Conservation (phyloP, 164 flowering plant genomes). For the Vitis riparia region DNA sequence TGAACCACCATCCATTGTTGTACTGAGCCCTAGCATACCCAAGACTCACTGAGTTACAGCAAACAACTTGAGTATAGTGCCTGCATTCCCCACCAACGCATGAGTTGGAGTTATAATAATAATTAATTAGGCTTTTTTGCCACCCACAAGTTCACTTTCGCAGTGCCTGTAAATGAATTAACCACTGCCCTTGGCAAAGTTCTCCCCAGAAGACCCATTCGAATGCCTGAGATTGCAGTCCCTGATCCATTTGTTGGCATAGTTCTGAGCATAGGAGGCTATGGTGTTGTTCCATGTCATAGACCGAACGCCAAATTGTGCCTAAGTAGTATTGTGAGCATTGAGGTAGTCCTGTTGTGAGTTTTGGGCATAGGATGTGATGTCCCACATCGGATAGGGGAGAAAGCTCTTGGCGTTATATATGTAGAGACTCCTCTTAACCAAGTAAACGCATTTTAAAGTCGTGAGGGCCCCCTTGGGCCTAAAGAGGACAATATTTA, state of each 20-base stretch:
- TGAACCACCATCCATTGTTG: conserved; percentile 19
- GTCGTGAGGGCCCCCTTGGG: too few species aligned
- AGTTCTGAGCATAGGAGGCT: conserved; percentile 23
- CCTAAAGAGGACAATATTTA: too few species aligned
- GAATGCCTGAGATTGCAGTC: conserved; percentile 31
- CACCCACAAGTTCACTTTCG: conserved; percentile 25
- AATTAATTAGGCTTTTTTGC: conserved; percentile 28
- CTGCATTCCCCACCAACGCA: conserved; percentile 32
- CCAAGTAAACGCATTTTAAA: too few species aligned
- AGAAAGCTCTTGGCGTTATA: too few species aligned
- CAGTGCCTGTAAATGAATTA: conserved; percentile 13
- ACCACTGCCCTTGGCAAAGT: conserved; percentile 25
- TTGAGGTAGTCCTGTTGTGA: conserved; percentile 24
- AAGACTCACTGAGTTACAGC: conserved; percentile 26
- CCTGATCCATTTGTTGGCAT: conserved; percentile 5
- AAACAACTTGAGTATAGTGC: conserved; percentile 50
- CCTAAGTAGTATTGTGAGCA: conserved; percentile 47
- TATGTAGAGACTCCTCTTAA: too few species aligned
- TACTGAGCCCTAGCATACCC: conserved; percentile 46
- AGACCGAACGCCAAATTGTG: conserved; percentile 32
- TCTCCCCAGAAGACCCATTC: conserved; percentile 36
- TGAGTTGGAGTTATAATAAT: conserved; percentile 24
- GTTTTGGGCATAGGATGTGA: conserved; percentile 26
- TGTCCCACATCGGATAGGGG: too few species aligned
- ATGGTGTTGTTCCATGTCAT: conserved; percentile 31